Conservation (phyloP, 225 moss, liverwort and hornwort species). For the Rhytidiadelphus loreus region DNA sequence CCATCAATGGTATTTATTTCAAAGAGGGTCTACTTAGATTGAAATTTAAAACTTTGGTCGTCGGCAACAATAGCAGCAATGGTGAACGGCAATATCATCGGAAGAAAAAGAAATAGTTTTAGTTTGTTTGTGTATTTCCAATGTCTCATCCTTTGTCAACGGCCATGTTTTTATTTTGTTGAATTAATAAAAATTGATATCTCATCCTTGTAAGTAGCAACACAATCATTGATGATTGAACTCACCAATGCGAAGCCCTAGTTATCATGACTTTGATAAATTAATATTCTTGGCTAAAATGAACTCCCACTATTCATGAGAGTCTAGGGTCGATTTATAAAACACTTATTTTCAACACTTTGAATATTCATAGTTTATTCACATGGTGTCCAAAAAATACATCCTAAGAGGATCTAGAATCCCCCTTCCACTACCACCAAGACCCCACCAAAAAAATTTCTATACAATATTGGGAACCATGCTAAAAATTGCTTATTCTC, state of each 20-base stretch:
- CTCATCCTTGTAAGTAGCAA: neutral
- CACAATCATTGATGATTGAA: neutral
- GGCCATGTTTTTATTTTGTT: rapidly evolving
- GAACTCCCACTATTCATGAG: neutral
- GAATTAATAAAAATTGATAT: neutral
- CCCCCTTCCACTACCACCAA: neutral
- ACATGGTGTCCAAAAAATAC: neutral
- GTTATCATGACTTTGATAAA: neutral
- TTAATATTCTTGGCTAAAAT: neutral
- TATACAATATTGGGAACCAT: too few relatives aligned
- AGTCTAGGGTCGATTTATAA: neutral
- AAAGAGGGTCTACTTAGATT: rapidly evolving
- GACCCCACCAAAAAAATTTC: neutral
- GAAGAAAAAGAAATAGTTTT: neutral
- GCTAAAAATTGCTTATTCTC: too few relatives aligned
- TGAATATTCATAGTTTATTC: neutral
- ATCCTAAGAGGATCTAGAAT: neutral
- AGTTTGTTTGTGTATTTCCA: neutral
- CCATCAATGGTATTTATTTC: neutral
- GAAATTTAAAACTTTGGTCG: neutral
- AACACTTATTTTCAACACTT: neutral
- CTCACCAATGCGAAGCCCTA: rapidly evolving
- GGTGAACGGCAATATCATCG: rapidly evolving
- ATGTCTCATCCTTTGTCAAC: neutral
- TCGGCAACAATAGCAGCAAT: rapidly evolving